phyloP scores from a whole-genome alignment of 345 rosid genomes.

The Alliaria petiolata region DNA sequence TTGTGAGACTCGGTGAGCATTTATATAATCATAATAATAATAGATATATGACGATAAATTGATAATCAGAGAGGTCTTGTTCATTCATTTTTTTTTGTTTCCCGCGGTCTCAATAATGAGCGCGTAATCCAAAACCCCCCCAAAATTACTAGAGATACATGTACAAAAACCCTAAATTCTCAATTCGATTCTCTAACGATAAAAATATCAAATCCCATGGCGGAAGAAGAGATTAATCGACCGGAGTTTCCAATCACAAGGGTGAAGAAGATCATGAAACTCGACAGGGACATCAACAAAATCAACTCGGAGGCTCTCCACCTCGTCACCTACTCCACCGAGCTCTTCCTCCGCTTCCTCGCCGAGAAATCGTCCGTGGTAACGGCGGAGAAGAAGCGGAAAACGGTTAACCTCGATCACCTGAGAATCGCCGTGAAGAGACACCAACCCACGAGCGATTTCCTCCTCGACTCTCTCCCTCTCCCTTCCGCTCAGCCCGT shows the following conservation, averaged over 20 bases:
- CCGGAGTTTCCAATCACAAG: conserved; percentile 63
- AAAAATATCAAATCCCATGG: conserved; percentile 39
- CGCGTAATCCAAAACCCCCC: not conserved
- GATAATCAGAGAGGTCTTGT: too few species aligned
- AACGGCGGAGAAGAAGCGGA: conserved; percentile 66
- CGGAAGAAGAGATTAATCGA: conserved; percentile 48
- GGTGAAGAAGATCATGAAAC: conserved; percentile 78
- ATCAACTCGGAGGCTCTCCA: conserved; percentile 77
- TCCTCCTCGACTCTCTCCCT: conserved; percentile 84
- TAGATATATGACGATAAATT: too few species aligned
- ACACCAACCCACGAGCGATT: conserved; percentile 78
- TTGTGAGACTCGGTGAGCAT: too few species aligned
- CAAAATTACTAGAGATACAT: not conserved
- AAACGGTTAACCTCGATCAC: conserved; percentile 62
- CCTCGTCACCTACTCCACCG: conserved; percentile 54
- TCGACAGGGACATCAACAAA: conserved; percentile 84
- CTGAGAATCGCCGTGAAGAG: conserved; percentile 61
- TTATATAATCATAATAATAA: too few species aligned
- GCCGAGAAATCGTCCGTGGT: conserved; percentile 61
- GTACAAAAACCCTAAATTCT: not conserved
- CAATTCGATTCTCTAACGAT: not conserved
- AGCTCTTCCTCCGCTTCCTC: conserved; percentile 68
- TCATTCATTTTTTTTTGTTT: not conserved
- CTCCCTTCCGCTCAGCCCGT: conserved; percentile 35
- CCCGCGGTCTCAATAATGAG: not conserved